phyloP scores from a whole-genome alignment of 2,329 filamentous ascomycete species.

The Fusarium keratoplasticum region DNA sequence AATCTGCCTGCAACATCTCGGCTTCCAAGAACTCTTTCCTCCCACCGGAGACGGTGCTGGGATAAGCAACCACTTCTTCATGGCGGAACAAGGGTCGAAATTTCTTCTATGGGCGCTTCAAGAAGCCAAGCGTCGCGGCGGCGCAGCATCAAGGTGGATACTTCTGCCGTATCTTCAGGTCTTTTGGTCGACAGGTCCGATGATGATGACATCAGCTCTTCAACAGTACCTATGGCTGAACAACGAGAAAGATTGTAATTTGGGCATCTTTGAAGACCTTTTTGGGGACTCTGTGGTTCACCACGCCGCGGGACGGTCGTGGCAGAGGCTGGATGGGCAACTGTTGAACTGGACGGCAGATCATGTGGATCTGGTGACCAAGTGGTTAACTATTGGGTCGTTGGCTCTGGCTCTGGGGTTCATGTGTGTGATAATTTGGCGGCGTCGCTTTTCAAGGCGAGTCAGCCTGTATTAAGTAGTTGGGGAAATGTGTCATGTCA shows the following conservation, averaged over 20 bases:
- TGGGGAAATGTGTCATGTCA: background rate
- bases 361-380: background rate
- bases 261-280: background rate
- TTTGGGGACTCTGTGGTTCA: conserved; percentile 1
- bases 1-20: background rate
- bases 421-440: background rate
- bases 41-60: background rate
- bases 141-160: background rate
- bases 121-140: background rate
- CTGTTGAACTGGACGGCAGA: conserved; percentile 3
- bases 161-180: background rate
- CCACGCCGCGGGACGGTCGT: conserved; percentile 6
- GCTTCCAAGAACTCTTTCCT: background rate
- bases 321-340: conserved; percentile 5
- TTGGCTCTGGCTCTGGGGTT: background rate
- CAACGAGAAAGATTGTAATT: background rate
- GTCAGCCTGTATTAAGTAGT: background rate
- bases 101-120: conserved; percentile 4
- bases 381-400: background rate
- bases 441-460: background rate
- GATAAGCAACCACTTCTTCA: conserved; percentile 13
- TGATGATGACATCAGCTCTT: conserved; percentile 2
- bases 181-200: conserved; percentile 8
- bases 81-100: background rate
- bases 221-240: background rate